Evolutionary conservation across 192 early-diverging fungal species (phyloP).

Genomic region (Entrophospora sp.): DNA sequence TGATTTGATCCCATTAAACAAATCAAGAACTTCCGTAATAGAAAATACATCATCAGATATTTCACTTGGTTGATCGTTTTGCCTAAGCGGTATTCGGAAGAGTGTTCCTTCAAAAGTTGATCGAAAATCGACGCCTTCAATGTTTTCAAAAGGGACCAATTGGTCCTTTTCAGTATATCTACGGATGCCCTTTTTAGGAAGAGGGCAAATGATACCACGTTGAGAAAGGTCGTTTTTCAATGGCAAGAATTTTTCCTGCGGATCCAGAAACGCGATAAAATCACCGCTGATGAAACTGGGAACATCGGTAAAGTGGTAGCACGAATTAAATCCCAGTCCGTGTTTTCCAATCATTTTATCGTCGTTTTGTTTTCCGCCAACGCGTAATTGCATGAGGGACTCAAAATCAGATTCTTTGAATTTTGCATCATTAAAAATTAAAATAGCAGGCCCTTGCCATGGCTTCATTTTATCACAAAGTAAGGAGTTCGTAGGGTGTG

Average conservation of each 20-base stretch:
- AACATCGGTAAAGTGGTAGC: slow-evolving; percentile 18
- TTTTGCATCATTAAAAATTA: slow-evolving; percentile 19
- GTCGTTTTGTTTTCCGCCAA: slow-evolving; percentile 4
- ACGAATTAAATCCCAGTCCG: slow-evolving; percentile 17
- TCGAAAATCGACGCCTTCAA: slow-evolving; percentile 14
- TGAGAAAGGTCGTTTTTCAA: not conserved
- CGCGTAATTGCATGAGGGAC: slow-evolving; percentile 14
- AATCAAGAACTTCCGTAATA: not conserved
- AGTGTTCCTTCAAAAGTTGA: slow-evolving; percentile 18
- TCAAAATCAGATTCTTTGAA: slow-evolving; percentile 16
- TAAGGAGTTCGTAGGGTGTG: not conserved
- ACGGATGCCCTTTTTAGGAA: not conserved
- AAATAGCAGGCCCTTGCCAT: slow-evolving; percentile 23
- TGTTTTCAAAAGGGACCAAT: not conserved
- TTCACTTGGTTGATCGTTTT: not conserved
- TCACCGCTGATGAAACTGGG: slow-evolving; percentile 20
- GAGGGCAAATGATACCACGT: not conserved
- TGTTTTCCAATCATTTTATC: not conserved
- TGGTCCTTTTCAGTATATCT: not conserved
- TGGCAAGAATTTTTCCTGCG: slow-evolving; percentile 8
- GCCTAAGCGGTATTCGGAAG: slow-evolving; percentile 22
- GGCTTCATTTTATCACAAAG: not conserved
- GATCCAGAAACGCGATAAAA: slow-evolving; percentile 19
- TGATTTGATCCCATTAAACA: not conserved
- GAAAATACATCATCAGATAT: not conserved